Base-by-base conservation (phyloP, 1,284 basidiomycete genomes). In the Kalmanozyma brasiliensis region DNA sequence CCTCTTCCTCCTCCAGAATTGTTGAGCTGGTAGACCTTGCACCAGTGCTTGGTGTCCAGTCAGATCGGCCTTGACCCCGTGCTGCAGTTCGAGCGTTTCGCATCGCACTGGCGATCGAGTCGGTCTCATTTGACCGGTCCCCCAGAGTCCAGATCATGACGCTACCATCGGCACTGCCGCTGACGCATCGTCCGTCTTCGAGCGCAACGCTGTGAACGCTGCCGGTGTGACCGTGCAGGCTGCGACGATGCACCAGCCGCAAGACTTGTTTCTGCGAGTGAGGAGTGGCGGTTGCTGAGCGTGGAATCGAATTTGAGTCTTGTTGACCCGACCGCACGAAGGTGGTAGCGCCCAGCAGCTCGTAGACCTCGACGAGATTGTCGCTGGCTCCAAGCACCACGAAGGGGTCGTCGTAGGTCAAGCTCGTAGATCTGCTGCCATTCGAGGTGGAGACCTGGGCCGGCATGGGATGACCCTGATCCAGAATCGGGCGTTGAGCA, bases 131-230 rank as follows among this genome's bases (percentile, higher is more conserved):
- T 1, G 52, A 37, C 13, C 59, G 43, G 17, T 66, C 59, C 16
- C 59, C 55, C 26, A 81, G 41, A 20, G 67, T 59, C 82, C 82
- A 82, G 0, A 82, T 76, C 62, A 80, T 81, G 41, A 82, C 72
- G 14, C 47, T 63, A 16, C 82, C 82, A 37, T 82, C 82, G 4
- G 68, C 67, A 9, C 77, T 71, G 0, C 77, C 79, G 26, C 72
- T 77, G 23, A 82, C 76, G 43, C 78, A 78, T 34, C 73, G 49
- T 1, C 73, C 71, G 29, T 73, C 57, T 22, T 74, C 49, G n/a
- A 82, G 45, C 10, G 78, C 71, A 4, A 82, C 76, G 36, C 66
- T 62, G n/a, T 56, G 57, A 0, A 82, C 77, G 32, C 77, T 52
- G 2, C 77, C 74, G 9, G 79, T 81, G 29, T 82, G 82, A 10